Percentiles rank a stretch among this genome's conserved stretches.
Evolutionary conservation across 139 green algal genomes (phyloP).

Genomic region (Spirogloea muscicola): DNA sequence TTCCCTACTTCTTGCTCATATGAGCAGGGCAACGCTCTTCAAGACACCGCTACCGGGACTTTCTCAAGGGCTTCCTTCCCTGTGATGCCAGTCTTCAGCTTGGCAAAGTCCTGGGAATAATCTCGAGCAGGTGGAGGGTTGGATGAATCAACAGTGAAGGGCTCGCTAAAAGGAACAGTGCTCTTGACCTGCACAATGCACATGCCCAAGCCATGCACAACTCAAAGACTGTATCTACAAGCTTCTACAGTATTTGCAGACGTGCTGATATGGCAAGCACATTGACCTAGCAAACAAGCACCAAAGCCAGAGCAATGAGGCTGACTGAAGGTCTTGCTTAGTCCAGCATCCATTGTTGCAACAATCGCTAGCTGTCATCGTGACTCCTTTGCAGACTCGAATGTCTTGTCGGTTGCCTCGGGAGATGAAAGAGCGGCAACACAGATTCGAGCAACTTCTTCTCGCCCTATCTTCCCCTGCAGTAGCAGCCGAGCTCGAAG

Average conservation of each 20-base stretch:
- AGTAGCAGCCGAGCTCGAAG: too few species aligned
- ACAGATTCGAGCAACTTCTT: constrained; percentile 83
- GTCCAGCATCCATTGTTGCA: too few species aligned
- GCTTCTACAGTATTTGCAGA: too few species aligned
- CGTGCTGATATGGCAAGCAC: too few species aligned
- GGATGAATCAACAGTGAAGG: constrained; percentile 22
- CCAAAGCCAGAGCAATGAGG: too few species aligned
- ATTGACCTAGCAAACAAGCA: too few species aligned
- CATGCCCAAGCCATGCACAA: too few species aligned
- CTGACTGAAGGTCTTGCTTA: too few species aligned
- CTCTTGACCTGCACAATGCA: constrained; percentile 35
- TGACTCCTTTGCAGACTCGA: constrained; percentile 82
- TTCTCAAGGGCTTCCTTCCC: constrained; percentile 25
- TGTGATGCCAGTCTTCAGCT: constrained; percentile 17
- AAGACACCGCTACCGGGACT: constrained; percentile 1
- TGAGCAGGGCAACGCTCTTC: too few species aligned
- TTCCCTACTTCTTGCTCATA: too few species aligned
- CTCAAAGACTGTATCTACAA: too few species aligned
- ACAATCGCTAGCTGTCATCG: too few species aligned
- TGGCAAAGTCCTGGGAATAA: constrained; percentile 4
- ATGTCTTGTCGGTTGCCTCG: constrained; percentile 62
- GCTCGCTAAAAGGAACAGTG: constrained; percentile 40
- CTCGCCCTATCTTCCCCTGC: constrained; percentile 72
- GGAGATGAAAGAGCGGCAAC: constrained; percentile 61
- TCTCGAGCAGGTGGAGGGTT: constrained; percentile 20